Conservation (phyloP, 2,329 filamentous ascomycete species). For the Ophiosphaerella narmari region DNA sequence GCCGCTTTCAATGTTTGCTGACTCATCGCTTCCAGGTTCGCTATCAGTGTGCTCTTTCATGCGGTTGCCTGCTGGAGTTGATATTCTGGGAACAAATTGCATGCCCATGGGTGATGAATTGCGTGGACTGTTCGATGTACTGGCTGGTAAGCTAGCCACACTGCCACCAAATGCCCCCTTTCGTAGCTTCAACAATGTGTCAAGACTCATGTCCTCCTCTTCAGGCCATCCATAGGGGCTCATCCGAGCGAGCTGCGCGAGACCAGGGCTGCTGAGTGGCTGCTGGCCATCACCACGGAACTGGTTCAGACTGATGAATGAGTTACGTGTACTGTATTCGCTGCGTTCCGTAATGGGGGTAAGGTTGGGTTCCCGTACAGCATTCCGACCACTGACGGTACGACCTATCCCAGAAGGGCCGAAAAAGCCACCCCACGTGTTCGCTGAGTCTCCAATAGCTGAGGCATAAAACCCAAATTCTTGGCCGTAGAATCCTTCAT, state of each 20-base stretch:
- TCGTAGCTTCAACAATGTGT: conserved; percentile 72
- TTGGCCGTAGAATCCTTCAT: conserved; percentile 91
- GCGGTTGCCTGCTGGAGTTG: conserved; percentile 34
- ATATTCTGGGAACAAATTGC: conserved; percentile 36
- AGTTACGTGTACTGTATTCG: conserved; percentile 95
- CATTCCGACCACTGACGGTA: conserved; percentile 68
- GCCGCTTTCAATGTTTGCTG: conserved; percentile 17
- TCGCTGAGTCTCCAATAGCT: conserved; percentile 59
- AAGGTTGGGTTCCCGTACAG: conserved; percentile 80
- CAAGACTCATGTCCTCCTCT: conserved; percentile 73
- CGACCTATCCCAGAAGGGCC: conserved; percentile 71
- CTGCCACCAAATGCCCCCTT: conserved; percentile 81
- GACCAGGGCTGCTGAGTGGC: conserved; percentile 68
- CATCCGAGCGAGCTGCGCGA: conserved; percentile 72
- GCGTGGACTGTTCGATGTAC: conserved; percentile 45
- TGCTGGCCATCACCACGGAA: conserved; percentile 52
- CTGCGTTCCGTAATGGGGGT: conserved; percentile 96
- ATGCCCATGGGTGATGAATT: conserved; percentile 46
- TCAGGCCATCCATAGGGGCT: conserved; percentile 58
- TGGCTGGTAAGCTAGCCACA: conserved; percentile 68
- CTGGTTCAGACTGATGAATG: conserved; percentile 74
- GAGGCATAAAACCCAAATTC: conserved; percentile 94
- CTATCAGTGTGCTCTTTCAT: conserved; percentile 35
- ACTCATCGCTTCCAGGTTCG: conserved; percentile 32
- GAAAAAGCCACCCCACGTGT: conserved; percentile 86